Percentiles rank a stretch among this genome's conserved stretches.
Evolutionary conservation across 1,139 yeast genomes (phyloP).

Genomic region (Taphrina betulina): DNA sequence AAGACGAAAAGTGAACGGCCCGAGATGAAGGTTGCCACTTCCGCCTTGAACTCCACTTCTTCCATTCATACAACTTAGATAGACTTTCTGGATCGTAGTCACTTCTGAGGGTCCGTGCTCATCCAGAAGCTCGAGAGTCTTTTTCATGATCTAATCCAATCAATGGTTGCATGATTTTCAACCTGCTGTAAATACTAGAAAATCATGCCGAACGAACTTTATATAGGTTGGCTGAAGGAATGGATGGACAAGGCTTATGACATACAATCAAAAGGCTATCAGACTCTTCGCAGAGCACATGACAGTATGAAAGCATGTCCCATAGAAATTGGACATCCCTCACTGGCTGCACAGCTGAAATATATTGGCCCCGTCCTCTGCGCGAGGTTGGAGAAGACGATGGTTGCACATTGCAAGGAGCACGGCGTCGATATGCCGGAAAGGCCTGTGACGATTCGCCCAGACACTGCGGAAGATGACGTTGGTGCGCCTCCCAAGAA

Average conservation of each 20-base stretch:
- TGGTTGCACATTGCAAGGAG: conserved; percentile 52
- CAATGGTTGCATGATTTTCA: no score
- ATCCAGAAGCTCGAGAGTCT: no score
- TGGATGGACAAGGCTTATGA: conserved; percentile 36
- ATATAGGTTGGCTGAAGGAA: conserved; percentile 34
- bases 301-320: conserved; percentile 51
- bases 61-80: no score
- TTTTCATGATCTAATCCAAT: no score
- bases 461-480: neutral
- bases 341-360: conserved; percentile 54
- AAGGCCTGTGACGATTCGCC: conserved; percentile 1
- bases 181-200: no score
- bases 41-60: no score
- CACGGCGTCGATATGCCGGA: conserved; percentile 49
- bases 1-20: no score
- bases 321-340: conserved; percentile 51
- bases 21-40: no score
- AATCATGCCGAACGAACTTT: conserved; percentile 33
- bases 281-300: conserved; percentile 45
- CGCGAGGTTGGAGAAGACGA: conserved; percentile 47
- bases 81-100: no score
- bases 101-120: no score
- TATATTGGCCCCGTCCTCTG: conserved; percentile 67
- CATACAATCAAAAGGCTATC: conserved; percentile 32
- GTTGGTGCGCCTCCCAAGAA: conserved; percentile 7